Evolutionary conservation across 2,329 filamentous ascomycete genomes (phyloP), one percentile per base, ranked within the genome.

Genomic region (Arthrocladium fulminans): DNA sequence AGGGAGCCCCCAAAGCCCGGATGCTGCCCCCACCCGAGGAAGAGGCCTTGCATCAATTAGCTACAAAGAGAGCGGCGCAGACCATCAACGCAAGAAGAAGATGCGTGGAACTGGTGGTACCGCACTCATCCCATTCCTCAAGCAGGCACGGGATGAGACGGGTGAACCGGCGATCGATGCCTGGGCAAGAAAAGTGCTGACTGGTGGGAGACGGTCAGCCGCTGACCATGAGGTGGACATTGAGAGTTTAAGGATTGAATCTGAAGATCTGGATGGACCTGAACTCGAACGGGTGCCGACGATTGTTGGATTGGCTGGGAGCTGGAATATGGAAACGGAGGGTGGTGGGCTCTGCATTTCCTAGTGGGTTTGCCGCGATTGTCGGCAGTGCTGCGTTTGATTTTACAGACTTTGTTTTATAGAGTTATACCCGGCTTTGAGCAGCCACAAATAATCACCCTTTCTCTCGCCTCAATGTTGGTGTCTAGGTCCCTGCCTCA

Each of bases 141-240:
- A 97, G 68, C 92, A 98, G 68, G 92, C 92, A 3, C 77, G 92
- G 23, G 89, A 98, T 60, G 92, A 98, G 73, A 98, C 92, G 0
- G 86, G 87, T 13, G 90, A 97, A 65, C 88, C 88, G 1, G 88
- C 89, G 1, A 83, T 97, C 42, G 79, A 82, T 58, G 71, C 72
- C 1, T 83, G 80, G 80, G 79, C 78, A 12, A 68, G 73, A 45
- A 67, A 77, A 20, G 57, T 83, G 35, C 67, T 83, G 19, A 78
- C 71, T 53, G 77, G 76, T 48, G 73, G 72, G 0, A 69, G 68
- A 48, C 54, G 34, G 59, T 65, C 27, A 29, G 66, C 67, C 39
- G 73, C 73, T 50, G 72, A 61, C 45, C 51, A 75, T 1, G 70
- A 74, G 50, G 67, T 80, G 19, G 70, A 69, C 43, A 37, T 45